These are phyloP conservation scores for Fusarium sulawesiense DNA, from an alignment of 2,329 filamentous ascomycete genomes.

Conservation along the genomic window DNA sequence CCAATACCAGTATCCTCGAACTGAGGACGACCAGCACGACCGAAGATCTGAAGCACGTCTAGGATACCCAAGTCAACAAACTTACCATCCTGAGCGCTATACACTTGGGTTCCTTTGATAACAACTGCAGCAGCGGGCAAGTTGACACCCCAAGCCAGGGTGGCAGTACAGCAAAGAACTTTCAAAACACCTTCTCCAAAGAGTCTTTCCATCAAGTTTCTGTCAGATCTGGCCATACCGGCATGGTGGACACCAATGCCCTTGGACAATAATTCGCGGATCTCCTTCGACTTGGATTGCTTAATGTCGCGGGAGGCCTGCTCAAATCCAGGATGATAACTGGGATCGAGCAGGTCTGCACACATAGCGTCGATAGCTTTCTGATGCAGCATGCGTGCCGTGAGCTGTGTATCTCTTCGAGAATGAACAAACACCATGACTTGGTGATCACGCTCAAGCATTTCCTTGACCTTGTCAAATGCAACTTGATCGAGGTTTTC, in stretches of 20 bases:
- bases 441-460: slow-evolving; percentile 93
- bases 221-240: slow-evolving; percentile 92
- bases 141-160: slow-evolving; percentile 98
- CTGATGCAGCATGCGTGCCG: slow-evolving; percentile 85
- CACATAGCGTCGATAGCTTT: slow-evolving; percentile 86
- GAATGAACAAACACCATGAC: slow-evolving; percentile 99
- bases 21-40: slow-evolving; percentile 95
- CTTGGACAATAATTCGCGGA: slow-evolving; percentile 89
- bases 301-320: slow-evolving; percentile 86
- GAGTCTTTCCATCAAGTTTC: slow-evolving; percentile 94
- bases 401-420: slow-evolving; percentile 90
- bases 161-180: slow-evolving; percentile 97
- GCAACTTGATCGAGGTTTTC: slow-evolving; percentile 89
- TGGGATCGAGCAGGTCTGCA: slow-evolving; percentile 85
- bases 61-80: slow-evolving; percentile 96
- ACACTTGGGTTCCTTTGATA: slow-evolving; percentile 98
- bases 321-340: slow-evolving; percentile 81
- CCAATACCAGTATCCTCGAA: slow-evolving; percentile 98
- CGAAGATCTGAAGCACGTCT: slow-evolving; percentile 97
- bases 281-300: slow-evolving; percentile 83
- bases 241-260: slow-evolving; percentile 96
- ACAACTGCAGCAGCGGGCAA: slow-evolving; percentile 95
- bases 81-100: slow-evolving; percentile 95
- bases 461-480: slow-evolving; percentile 94
- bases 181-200: slow-evolving; percentile 94